phyloP scores from a whole-genome alignment of 1,139 yeast species.

The Saccharomyces pastorianus region DNA sequence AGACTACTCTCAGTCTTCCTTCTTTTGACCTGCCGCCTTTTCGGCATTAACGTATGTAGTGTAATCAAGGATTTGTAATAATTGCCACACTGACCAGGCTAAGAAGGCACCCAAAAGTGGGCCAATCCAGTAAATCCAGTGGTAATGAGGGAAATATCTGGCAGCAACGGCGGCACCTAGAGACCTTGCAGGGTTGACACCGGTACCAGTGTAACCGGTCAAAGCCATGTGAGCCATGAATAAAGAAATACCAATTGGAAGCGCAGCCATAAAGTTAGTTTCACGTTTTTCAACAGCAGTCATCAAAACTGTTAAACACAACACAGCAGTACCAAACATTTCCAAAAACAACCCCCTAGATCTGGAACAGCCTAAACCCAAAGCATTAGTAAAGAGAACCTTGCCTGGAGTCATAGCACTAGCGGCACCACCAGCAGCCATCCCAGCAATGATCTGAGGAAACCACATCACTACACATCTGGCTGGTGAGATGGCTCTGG shows the following conservation, averaged over 20 bases:
- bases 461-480: slow-evolving; percentile 59
- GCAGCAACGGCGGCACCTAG: slow-evolving; percentile 77
- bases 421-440: slow-evolving; percentile 88
- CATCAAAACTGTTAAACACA: slow-evolving; percentile 68
- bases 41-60: slow-evolving; percentile 3
- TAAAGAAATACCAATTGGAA: slow-evolving; percentile 71
- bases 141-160: slow-evolving; percentile 64
- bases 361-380: slow-evolving; percentile 64
- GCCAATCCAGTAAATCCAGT: slow-evolving; percentile 90
- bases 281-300: slow-evolving; percentile 75
- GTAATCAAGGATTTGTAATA: slow-evolving; percentile 57
- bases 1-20: background rate
- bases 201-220: slow-evolving; percentile 83
- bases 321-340: slow-evolving; percentile 65
- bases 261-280: slow-evolving; percentile 72
- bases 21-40: slow-evolving; percentile 5
- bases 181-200: slow-evolving; percentile 82
- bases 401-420: slow-evolving; percentile 79
- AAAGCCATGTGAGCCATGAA: slow-evolving; percentile 75
- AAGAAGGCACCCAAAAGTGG: slow-evolving; percentile 62
- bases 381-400: slow-evolving; percentile 58
- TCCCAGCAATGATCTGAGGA: slow-evolving; percentile 73
- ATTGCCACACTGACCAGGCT: slow-evolving; percentile 58
- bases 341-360: slow-evolving; percentile 72
- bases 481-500: slow-evolving; percentile 62